Evolutionary conservation across 192 early-diverging fungal genomes (phyloP), one percentile per base, ranked within the genome.

Genomic region (Umbelopsis ramanniana): DNA sequence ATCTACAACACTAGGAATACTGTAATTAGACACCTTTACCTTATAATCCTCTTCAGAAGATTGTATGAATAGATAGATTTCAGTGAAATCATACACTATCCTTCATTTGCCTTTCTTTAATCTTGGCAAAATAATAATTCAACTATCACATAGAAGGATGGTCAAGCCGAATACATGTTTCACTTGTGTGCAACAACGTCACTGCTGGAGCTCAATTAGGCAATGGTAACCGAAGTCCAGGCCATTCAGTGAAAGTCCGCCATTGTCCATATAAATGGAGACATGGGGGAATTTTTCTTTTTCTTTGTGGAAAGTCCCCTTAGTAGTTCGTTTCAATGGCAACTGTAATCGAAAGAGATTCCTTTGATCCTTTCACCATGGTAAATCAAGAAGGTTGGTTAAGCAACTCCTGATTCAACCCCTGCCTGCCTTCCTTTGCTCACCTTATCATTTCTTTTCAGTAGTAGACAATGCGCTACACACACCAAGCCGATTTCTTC

Each of bases 151-250:
- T 11, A 43, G 40, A 43, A 43, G 11, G 40, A 4, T 12, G 40
- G 40, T 43, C 8, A 43, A 43, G 40, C 29, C 3, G 29, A 29
- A 29, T 1, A 29, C 29, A 29, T 29, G 29, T 29, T 43, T 12
- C 40, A 12, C 8, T 43, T 11, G 40, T 43, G 40, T 43, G 40
- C 11, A 6, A 11, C 6, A 43, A 6, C 40, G 40, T 43, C 40
- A 43, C 38, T 40, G 4, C 6, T 63, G 35, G 15, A 4, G 2
- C 57, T 35, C 17, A 63, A 63, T 37, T 2, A 37, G 57, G 57
- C 14, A 63, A n/a, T 63, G 33, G 57, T 15, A 37, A 37, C 57
- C 57, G 19, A 35, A 63, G 57, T 37, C 57, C 14, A 63, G 57
- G 57, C 29, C 17, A 26, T 7, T 17, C 35, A n/a, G 11, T 63